A percentile compares a stretch with the other conserved stretches of the same genome.
Conservation (phyloP, 2,329 filamentous ascomycete genomes). For the Diaporthe longicolla region DNA sequence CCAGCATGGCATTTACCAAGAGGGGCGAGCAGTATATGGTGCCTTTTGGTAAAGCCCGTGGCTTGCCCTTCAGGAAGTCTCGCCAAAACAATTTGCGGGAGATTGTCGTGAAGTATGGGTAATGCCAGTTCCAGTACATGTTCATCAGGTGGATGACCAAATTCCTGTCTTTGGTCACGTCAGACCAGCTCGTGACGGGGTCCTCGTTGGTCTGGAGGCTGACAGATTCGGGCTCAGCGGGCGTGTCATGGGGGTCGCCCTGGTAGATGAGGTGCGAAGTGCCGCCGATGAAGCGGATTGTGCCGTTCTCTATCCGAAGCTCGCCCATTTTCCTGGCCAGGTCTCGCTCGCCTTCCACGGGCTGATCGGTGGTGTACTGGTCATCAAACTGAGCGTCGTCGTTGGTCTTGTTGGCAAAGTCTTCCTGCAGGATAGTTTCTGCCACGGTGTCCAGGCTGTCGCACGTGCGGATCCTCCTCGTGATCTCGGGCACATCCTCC, state of each 20-base stretch:
- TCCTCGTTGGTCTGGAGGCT: constrained; percentile 71
- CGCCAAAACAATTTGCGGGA: constrained; percentile 89
- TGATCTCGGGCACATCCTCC: constrained; percentile 84
- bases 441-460: constrained; percentile 75
- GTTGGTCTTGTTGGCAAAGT: constrained; percentile 54
- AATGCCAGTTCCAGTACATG: constrained; percentile 99
- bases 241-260: constrained; percentile 61
- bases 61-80: constrained; percentile 83
- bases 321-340: constrained; percentile 95
- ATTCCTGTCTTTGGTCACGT: constrained; percentile 83
- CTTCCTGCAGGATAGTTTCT: constrained; percentile 64
- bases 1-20: constrained; percentile 93
- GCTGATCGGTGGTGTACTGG: constrained; percentile 58
- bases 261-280: constrained; percentile 94
- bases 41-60: constrained; percentile 62
- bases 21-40: constrained; percentile 89
- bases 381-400: constrained; percentile 56
- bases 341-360: constrained; percentile 77
- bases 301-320: constrained; percentile 87
- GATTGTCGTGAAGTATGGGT: constrained; percentile 93
- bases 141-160: constrained; percentile 90
- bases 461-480: constrained; percentile 89
- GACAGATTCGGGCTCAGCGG: constrained; percentile 59
- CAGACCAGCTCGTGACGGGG: constrained; percentile 88
- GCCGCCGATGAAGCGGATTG: constrained; percentile 91